phyloP scores from a whole-genome alignment of 768 basidiomycete species.

The Leccinum variicolor region DNA sequence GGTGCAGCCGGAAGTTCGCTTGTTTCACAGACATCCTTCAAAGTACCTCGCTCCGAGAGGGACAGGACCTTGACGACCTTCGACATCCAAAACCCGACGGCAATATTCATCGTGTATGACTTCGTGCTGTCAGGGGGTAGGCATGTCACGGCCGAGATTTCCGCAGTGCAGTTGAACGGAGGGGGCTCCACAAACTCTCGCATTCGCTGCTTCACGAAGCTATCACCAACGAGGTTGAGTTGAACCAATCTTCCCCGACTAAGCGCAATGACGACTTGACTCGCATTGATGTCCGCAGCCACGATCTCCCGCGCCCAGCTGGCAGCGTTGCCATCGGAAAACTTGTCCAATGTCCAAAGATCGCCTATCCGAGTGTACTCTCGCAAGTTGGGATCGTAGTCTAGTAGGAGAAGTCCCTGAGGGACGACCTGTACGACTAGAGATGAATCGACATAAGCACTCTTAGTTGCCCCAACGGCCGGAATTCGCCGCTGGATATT shows the following conservation, averaged over 20 bases:
- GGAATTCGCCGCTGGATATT: conserved; percentile 43
- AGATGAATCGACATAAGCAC: conserved; percentile 43
- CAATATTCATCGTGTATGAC: conserved; percentile 46
- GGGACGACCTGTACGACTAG: conserved; percentile 72
- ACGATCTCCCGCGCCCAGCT: conserved; percentile 48
- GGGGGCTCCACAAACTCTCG: conserved; percentile 23
- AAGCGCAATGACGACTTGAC: conserved; percentile 63
- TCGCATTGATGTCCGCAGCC: conserved; percentile 64
- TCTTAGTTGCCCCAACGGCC: conserved; percentile 13
- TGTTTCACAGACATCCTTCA: conserved; percentile 27
- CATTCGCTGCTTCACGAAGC: conserved; percentile 27
- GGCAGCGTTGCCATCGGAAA: conserved; percentile 18
- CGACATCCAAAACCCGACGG: conserved; percentile 75
- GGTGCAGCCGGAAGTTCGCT: conserved; percentile 40
- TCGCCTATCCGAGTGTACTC: conserved; percentile 40
- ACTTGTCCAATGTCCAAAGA: conserved; percentile 38
- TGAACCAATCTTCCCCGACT: conserved; percentile 49
- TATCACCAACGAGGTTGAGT: conserved; percentile 45
- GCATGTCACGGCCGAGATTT: conserved; percentile 74
- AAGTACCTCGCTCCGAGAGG: conserved; percentile 19
- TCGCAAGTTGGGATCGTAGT: conserved; percentile 46
- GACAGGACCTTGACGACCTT: conserved; percentile 59
- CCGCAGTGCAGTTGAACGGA: conserved; percentile 28
- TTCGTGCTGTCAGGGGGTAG: conserved; percentile 48
- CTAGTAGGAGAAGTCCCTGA: conserved; percentile 50